Conservation (phyloP, 169 alveolate species). For the Neospora caninum region DNA sequence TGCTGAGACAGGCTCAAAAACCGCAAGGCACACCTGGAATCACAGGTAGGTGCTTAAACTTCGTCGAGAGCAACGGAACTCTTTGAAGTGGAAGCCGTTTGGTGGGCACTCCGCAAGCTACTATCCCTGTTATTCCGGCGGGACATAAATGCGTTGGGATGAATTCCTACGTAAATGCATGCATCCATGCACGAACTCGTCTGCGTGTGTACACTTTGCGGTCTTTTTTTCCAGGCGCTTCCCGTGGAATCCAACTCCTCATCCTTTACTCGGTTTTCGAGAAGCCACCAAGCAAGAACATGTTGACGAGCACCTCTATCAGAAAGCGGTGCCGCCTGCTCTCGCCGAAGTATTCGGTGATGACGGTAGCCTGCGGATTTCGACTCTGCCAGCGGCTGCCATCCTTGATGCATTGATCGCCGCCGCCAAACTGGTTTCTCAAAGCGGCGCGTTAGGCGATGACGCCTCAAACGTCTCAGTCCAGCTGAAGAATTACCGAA, state of each 20-base stretch:
- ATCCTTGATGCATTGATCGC: background rate
- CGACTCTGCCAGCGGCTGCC: conserved; percentile 2
- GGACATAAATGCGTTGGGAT: no score
- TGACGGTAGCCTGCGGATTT: background rate
- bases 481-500: background rate
- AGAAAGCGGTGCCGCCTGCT: background rate
- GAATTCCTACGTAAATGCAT: no score
- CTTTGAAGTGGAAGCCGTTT: no score
- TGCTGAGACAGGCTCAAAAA: background rate
- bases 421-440: background rate
- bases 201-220: background rate
- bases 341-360: background rate
- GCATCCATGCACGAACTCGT: background rate
- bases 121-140: no score
- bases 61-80: no score
- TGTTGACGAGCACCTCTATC: background rate
- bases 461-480: background rate
- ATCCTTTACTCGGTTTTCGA: background rate
- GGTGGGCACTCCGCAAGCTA: no score
- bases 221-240: background rate
- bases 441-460: background rate
- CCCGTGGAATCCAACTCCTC: background rate
- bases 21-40: background rate
- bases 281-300: background rate
- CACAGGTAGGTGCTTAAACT: background rate